phyloP scores from a whole-genome alignment of 371 early-diverging fungal species.

The Syncephalastrum sp. region DNA sequence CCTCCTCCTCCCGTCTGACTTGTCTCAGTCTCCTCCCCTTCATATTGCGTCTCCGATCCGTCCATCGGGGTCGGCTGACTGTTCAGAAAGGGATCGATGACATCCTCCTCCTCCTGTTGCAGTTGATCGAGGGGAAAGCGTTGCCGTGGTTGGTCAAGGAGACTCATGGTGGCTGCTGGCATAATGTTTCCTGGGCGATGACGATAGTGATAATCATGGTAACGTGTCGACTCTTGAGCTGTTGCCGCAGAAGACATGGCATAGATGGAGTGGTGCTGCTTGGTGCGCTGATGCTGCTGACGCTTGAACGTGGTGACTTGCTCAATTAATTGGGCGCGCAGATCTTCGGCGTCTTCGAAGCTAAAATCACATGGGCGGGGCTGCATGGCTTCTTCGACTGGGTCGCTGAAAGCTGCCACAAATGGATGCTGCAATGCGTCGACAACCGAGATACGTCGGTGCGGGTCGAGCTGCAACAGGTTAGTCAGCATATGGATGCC shows the following conservation, averaged over 20 bases:
- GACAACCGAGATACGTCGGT: slow-evolving; percentile 70
- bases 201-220: not conserved
- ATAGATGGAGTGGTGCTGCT: slow-evolving; percentile 6
- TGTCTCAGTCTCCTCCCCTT: not conserved
- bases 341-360: slow-evolving; percentile 23
- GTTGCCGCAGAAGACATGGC: slow-evolving; percentile 3
- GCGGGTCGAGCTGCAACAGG: slow-evolving; percentile 83
- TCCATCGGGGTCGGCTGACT: too few relatives aligned
- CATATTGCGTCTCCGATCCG: too few relatives aligned
- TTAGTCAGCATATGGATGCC: slow-evolving; percentile 68
- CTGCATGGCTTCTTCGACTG: slow-evolving; percentile 23
- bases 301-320: slow-evolving; percentile 23
- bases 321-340: slow-evolving; percentile 20
- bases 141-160: slow-evolving; percentile 4
- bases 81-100: not conserved
- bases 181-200: not conserved
- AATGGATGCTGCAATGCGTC: slow-evolving; percentile 76
- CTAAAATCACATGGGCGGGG: slow-evolving; percentile 19
- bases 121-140: not conserved
- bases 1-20: not conserved
- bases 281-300: not conserved
- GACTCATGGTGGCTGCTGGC: slow-evolving; percentile 23
- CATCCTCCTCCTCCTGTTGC: not conserved
- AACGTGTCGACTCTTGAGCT: not conserved
- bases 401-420: slow-evolving; percentile 52